Percentiles rank a stretch among this genome's conserved stretches.
Evolutionary conservation across 306 rosid species (phyloP).

Genomic region (Trichosanthes truncata): DNA sequence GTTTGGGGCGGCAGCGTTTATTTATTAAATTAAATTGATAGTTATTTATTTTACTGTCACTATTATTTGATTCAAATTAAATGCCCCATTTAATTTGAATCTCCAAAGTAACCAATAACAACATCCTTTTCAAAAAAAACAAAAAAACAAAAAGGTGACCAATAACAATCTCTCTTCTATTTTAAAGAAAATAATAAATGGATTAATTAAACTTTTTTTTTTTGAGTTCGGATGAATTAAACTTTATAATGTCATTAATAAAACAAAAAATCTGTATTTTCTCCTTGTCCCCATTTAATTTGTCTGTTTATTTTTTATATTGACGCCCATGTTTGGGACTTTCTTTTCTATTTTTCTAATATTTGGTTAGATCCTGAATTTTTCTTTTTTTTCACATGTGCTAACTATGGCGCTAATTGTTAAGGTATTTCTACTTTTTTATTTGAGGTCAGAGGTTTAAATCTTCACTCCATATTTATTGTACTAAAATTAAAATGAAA

Average conservation of each 20-base stretch:
- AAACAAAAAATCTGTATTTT: not conserved
- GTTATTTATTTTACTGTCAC: not conserved
- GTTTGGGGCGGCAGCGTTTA: constrained; percentile 17
- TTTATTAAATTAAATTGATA: not conserved
- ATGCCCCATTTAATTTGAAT: not conserved
- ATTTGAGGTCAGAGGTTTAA: too few species aligned
- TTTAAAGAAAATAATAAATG: not conserved
- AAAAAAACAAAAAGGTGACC: too few species aligned
- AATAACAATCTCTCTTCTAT: not conserved
- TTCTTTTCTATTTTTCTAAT: not conserved
- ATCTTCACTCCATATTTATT: too few species aligned
- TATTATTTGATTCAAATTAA: not conserved
- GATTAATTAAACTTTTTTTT: too few species aligned
- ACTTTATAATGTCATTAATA: not conserved
- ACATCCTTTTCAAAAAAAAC: not conserved
- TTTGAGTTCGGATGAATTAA: too few species aligned
- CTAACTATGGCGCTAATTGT: too few species aligned
- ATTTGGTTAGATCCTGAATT: not conserved
- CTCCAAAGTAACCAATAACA: not conserved
- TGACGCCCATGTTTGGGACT: not conserved
- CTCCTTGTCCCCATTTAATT: not conserved
- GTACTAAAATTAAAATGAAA: too few species aligned
- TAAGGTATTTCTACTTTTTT: not conserved
- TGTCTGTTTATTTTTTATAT: not conserved
- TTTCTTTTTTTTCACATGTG: too few species aligned